These are phyloP conservation scores for Piedraia hortae DNA, from an alignment of 2,329 filamentous ascomycete species.

Conservation along the genomic window DNA sequence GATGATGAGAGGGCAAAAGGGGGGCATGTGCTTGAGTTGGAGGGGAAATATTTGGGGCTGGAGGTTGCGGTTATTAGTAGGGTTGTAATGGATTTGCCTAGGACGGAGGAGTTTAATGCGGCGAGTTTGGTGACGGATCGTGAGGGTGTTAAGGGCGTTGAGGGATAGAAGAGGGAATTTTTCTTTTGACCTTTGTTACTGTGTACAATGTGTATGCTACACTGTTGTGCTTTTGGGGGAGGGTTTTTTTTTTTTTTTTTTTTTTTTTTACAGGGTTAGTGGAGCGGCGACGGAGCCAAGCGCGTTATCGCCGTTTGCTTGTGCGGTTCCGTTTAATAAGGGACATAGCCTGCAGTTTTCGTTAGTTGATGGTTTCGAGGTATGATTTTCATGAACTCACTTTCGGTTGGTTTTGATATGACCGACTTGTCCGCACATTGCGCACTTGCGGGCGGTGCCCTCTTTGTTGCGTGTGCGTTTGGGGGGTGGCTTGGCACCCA, in stretches of 20 bases:
- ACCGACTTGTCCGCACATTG: constrained; percentile 85
- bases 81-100: constrained; percentile 16
- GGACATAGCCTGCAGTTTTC: constrained; percentile 39
- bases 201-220: too few relatives aligned
- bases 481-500: constrained; percentile 7
- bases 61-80: constrained; percentile 14
- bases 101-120: constrained; percentile 14
- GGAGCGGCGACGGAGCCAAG: constrained; percentile 12
- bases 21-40: constrained; percentile 17
- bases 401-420: constrained; percentile 99
- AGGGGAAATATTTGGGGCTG: constrained; percentile 11
- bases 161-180: too few relatives aligned
- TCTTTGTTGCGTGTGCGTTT: constrained; percentile 30
- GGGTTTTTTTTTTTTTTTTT: too few relatives aligned
- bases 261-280: constrained; percentile 9
- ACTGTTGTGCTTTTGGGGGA: too few relatives aligned
- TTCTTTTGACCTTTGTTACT: too few relatives aligned
- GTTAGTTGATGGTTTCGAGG: too few relatives aligned
- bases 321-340: constrained; percentile 46
- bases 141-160: constrained; percentile 13
- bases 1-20: constrained; percentile 12
- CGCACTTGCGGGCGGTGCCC: constrained; percentile 56
- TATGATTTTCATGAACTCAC: too few relatives aligned
- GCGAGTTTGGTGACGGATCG: constrained; percentile 12
- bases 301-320: constrained; percentile 9